Evolutionary conservation across 208 protist genomes (phyloP).

Genomic region (Acanthamoeba healyi): DNA sequence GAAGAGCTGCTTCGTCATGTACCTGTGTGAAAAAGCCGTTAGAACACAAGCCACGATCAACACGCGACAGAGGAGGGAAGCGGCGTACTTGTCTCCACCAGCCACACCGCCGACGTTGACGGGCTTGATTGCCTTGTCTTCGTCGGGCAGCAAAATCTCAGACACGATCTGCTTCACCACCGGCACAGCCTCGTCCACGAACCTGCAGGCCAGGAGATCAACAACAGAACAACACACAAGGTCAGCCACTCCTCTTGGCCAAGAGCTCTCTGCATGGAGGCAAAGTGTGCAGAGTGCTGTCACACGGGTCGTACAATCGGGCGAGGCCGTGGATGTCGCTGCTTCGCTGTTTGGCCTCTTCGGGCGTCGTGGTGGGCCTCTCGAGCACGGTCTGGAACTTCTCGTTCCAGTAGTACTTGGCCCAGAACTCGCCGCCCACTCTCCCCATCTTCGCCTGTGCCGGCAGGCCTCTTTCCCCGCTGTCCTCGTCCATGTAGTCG

Average conservation of each 20-base stretch:
- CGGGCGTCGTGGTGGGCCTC: slow-evolving; percentile 71
- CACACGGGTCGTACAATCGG: slow-evolving; percentile 33
- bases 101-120: slow-evolving; percentile 70
- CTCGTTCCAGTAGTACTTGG: slow-evolving; percentile 75
- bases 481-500: background rate
- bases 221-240: too few relatives aligned
- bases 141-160: slow-evolving; percentile 1
- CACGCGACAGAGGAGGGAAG: background rate
- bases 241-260: too few relatives aligned
- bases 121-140: slow-evolving; percentile 3
- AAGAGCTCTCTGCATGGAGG: too few relatives aligned
- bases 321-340: slow-evolving; percentile 53
- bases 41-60: background rate
- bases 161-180: slow-evolving; percentile 63
- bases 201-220: background rate
- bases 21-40: background rate
- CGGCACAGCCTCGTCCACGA: slow-evolving; percentile 28
- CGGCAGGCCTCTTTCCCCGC: background rate
- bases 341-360: slow-evolving; percentile 65
- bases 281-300: too few relatives aligned
- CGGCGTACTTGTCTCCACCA: slow-evolving; percentile 64
- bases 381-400: slow-evolving; percentile 69
- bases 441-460: background rate
- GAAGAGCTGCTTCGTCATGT: slow-evolving; percentile 73
- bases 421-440: slow-evolving; percentile 53